A percentile compares a stretch with the other conserved stretches of the same genome.
Conservation (phyloP, 2,329 filamentous ascomycete genomes). For the Pseudogymnoascus sp. region DNA sequence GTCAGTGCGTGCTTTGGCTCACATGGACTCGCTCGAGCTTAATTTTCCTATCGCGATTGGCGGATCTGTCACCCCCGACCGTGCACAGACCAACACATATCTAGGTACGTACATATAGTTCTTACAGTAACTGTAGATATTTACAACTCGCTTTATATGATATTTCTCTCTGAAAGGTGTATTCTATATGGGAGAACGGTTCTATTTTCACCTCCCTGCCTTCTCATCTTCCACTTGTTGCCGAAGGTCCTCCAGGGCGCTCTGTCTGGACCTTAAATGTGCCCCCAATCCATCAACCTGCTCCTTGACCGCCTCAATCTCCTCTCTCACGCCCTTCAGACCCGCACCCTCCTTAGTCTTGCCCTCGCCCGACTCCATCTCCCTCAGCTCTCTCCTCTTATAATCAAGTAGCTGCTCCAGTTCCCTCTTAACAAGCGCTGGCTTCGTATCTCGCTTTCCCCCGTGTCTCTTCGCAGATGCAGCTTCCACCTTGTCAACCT, state of each 20-base stretch:
- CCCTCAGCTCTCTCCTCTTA: constrained; percentile 73
- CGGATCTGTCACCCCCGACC: background rate
- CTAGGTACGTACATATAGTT: background rate
- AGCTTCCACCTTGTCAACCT: constrained; percentile 74
- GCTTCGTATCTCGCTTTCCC: constrained; percentile 67
- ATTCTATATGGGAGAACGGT: background rate
- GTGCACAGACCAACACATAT: background rate
- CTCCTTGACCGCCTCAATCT: constrained; percentile 83
- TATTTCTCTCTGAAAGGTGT: background rate
- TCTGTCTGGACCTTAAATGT: constrained; percentile 70
- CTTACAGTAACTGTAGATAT: background rate
- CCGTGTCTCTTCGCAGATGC: constrained; percentile 56
- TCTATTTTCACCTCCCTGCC: constrained; percentile 36
- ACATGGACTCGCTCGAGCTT: constrained; percentile 1
- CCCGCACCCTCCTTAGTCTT: constrained; percentile 62
- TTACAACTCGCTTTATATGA: background rate
- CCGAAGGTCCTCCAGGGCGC: constrained; percentile 66
- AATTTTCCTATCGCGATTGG: constrained; percentile 9
- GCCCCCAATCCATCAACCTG: constrained; percentile 85
- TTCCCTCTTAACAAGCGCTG: constrained; percentile 87
- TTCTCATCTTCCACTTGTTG: constrained; percentile 85
- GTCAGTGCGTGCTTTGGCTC: constrained; percentile 6
- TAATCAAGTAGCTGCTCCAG: constrained; percentile 91
- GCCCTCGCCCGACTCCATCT: constrained; percentile 63
- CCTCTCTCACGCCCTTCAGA: constrained; percentile 71